Percentiles rank a stretch among this genome's conserved stretches.
Evolutionary conservation across 192 early-diverging fungal species (phyloP).

Genomic region (Pecoramyces ruminantium): DNA sequence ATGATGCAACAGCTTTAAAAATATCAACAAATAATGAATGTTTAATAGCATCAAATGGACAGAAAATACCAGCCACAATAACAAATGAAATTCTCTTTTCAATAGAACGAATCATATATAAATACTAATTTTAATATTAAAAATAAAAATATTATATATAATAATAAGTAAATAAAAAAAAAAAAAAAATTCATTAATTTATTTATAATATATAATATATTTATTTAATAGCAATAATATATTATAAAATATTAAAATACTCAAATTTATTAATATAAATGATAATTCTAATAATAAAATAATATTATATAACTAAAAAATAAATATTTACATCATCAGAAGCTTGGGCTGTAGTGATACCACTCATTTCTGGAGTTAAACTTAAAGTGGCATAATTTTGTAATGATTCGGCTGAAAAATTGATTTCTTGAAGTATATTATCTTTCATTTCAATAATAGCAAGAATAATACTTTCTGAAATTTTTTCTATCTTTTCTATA

Average conservation of each 20-base stretch:
- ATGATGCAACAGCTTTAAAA: not conserved
- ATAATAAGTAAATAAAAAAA: too few species aligned
- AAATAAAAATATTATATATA: too few species aligned
- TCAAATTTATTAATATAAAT: too few species aligned
- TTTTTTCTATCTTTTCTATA: not conserved
- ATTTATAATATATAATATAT: too few species aligned
- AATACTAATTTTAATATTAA: too few species aligned
- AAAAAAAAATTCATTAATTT: too few species aligned
- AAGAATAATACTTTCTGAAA: not conserved
- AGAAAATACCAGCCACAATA: not conserved
- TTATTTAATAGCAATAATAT: too few species aligned
- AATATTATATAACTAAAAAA: too few species aligned
- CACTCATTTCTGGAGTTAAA: not conserved
- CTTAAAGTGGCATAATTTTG: not conserved
- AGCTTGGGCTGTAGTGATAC: not conserved
- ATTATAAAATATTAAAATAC: too few species aligned
- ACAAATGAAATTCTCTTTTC: not conserved
- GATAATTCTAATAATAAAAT: too few species aligned
- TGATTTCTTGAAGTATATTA: not conserved
- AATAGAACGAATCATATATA: not conserved
- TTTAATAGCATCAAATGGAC: not conserved
- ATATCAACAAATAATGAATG: not conserved
- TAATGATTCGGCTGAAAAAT: not conserved
- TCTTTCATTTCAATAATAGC: not conserved
- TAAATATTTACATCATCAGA: not conserved